Conservation (phyloP, 2,329 filamentous ascomycete species). For the Scedosporium boydii region DNA sequence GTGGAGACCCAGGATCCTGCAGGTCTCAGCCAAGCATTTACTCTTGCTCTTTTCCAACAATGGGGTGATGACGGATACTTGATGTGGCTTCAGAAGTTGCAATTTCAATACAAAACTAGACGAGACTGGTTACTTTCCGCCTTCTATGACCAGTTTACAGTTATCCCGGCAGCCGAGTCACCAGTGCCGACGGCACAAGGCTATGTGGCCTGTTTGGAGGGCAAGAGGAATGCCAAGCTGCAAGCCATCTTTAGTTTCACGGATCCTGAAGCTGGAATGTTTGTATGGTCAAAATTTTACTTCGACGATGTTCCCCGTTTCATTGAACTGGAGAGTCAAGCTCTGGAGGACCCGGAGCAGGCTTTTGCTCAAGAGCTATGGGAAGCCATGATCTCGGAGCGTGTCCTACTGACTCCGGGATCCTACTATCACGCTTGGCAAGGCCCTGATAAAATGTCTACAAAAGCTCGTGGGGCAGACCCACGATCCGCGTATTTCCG, state of each 20-base stretch:
- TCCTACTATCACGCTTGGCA: constrained; percentile 23
- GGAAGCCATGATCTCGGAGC: constrained; percentile 11
- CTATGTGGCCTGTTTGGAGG: constrained; percentile 13
- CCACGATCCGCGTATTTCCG: constrained; percentile 16
- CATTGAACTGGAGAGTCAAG: too few species aligned
- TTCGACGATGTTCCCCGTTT: too few species aligned
- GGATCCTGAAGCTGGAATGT: too few species aligned
- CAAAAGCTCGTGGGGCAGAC: constrained; percentile 15
- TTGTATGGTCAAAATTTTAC: too few species aligned
- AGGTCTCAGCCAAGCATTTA: constrained; percentile 49
- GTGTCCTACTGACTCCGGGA: constrained; percentile 19
- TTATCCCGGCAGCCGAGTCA: constrained; percentile 12
- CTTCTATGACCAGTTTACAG: constrained; percentile 20
- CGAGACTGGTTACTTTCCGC: constrained; percentile 55
- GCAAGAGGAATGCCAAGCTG: not conserved
- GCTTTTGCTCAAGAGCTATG: constrained; percentile 12
- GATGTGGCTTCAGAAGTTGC: constrained; percentile 62
- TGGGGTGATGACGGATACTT: constrained; percentile 69
- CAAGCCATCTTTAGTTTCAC: too few species aligned
- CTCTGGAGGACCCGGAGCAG: too few species aligned
- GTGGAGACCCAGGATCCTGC: constrained; percentile 59
- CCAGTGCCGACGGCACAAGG: constrained; percentile 11
- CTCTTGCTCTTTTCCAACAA: constrained; percentile 32
- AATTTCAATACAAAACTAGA: constrained; percentile 57
- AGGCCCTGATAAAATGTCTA: constrained; percentile 15